Evolutionary conservation across 2,329 filamentous ascomycete species (phyloP).

Genomic region (Hortaea sp.): DNA sequence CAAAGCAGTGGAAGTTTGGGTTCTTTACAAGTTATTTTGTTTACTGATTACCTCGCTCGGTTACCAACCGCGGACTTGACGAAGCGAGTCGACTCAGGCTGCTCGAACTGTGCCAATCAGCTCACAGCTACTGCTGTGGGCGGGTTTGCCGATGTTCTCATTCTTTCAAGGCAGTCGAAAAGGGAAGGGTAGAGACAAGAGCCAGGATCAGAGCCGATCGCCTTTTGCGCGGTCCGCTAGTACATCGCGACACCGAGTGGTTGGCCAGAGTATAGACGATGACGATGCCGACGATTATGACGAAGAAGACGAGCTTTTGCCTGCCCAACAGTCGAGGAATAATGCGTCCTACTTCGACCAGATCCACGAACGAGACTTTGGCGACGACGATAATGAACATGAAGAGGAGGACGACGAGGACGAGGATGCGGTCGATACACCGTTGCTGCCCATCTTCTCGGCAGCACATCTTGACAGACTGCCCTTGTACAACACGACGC

Average conservation of each 20-base stretch:
- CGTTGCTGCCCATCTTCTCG: constrained; percentile 68
- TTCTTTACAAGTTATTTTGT: too few species aligned
- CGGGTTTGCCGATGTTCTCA: constrained; percentile 5
- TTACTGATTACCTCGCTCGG: too few species aligned
- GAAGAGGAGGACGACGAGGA: constrained; percentile 34
- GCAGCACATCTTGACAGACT: constrained; percentile 70
- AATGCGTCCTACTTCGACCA: constrained; percentile 11
- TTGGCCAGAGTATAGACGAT: constrained; percentile 12
- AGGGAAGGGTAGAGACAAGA: constrained; percentile 3
- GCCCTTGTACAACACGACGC: constrained; percentile 82
- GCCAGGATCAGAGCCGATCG: constrained; percentile 1
- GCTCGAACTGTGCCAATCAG: too few species aligned
- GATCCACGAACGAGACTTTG: constrained; percentile 22
- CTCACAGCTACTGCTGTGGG: too few species aligned
- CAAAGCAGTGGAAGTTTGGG: too few species aligned
- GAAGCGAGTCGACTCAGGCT: too few species aligned
- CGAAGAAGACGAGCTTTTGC: constrained; percentile 13
- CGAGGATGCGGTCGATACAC: constrained; percentile 36
- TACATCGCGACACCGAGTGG: constrained; percentile 15
- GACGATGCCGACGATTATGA: constrained; percentile 11
- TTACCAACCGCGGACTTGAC: too few species aligned
- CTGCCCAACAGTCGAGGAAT: constrained; percentile 5
- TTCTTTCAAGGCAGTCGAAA: constrained; percentile 3
- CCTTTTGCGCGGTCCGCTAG: constrained; percentile 15
- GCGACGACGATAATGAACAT: constrained; percentile 34